Evolutionary conservation across 208 protist genomes (phyloP), one percentile per base, ranked within the genome.

Genomic region (Trichomonas tenax): DNA sequence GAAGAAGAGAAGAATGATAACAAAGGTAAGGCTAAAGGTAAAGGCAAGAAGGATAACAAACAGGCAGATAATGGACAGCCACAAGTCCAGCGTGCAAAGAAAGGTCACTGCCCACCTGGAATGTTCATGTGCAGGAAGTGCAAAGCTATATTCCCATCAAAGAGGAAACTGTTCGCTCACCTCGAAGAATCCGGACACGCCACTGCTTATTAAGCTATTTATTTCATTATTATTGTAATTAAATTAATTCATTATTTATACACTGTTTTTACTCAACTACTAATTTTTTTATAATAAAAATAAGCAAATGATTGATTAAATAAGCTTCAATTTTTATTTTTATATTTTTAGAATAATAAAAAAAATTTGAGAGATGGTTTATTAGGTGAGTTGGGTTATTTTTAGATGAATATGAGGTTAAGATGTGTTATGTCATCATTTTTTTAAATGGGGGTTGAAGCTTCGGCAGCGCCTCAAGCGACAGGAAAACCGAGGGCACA

Each of bases 91-190:
- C 8, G 40, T 38, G 45, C 41, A 31, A 51, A 51, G 8, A 51
- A 48, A 14, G 45, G 45, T 26, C 41, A 93, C 31, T 44, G 40
- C 4, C 86, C 86, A 17, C 44, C 86, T 93, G 86, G 86, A 93
- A 51, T 34, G 86, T 48, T 51, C 40, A 93, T 93, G 86, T 93
- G 86, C 44, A 93, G 86, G 51, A 93, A 93, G n/a, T 93, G 86
- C 44, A 93, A 44, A 17, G 14, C 26, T 38, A 48, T 93, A 38
- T 93, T 93, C 44, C 44, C 40, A 34, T 93, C 86, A 51, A 93
- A 44, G 36, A 93, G 3, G 31, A 93, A 93, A 21, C 44, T 93
- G 0, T 93, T 93, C 44, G 86, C 23, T 38, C 86, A 93, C 31
- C 38, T 93, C 0, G 36, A 93, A 38, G 86, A 48, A 51, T 38